Percentiles rank a stretch among this genome's conserved stretches.
These are phyloP conservation scores for Pleurotus cornucopiae DNA, from an alignment of 768 basidiomycete species.

Conservation along the genomic window DNA sequence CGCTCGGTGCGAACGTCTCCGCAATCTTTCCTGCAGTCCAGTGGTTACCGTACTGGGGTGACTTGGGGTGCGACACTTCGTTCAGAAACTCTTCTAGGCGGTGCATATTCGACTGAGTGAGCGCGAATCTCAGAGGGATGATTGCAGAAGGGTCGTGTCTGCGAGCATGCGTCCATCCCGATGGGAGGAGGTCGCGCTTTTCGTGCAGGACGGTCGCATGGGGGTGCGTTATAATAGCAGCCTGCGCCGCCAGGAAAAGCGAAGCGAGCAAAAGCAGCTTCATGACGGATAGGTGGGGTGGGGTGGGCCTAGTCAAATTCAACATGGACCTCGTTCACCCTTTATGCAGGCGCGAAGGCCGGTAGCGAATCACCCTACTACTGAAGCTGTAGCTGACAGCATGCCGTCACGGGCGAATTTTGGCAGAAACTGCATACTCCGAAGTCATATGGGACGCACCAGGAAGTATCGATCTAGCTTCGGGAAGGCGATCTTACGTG, in stretches of 20 bases:
- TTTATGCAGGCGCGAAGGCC: too few relatives aligned
- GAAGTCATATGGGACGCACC: background rate
- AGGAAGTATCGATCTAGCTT: conserved; percentile 1
- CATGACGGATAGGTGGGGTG: background rate
- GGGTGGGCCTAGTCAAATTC: background rate
- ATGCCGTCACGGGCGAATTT: background rate
- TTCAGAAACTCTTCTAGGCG: conserved; percentile 40
- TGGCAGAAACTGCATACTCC: conserved; percentile 2
- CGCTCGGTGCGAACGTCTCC: conserved; percentile 40
- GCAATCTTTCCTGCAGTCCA: conserved; percentile 40
- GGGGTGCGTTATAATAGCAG: conserved; percentile 15
- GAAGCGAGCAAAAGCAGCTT: conserved; percentile 2
- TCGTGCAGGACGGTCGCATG: conserved; percentile 38
- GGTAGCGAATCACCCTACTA: too few relatives aligned
- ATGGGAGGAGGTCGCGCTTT: conserved; percentile 31
- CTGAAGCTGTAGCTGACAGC: too few relatives aligned
- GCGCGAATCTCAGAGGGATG: conserved; percentile 47
- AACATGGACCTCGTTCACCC: too few relatives aligned
- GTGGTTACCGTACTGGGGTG: conserved; percentile 46
- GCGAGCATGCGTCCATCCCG: conserved; percentile 36
- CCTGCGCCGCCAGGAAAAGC: conserved; percentile 5
- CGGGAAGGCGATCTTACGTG: too few relatives aligned
- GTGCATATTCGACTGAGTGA: conserved; percentile 42
- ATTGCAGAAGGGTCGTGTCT: conserved; percentile 27
- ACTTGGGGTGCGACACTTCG: conserved; percentile 47